Evolutionary conservation across 2,329 filamentous ascomycete species (phyloP).

Genomic region (Teratosphaeria zuluensis): DNA sequence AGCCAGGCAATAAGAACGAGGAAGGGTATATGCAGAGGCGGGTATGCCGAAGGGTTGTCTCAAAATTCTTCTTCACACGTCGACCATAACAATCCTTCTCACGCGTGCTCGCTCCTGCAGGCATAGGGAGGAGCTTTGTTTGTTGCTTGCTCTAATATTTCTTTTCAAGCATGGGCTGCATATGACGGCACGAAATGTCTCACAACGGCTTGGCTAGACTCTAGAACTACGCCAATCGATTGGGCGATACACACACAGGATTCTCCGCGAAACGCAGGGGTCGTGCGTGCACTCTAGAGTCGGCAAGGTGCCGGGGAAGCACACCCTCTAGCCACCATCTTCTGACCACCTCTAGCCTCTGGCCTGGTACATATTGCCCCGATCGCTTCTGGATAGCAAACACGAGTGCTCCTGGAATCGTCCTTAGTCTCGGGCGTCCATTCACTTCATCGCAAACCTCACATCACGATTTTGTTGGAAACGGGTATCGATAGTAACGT

Average conservation of each 20-base stretch:
- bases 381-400: neutral
- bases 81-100: neutral
- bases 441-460: neutral
- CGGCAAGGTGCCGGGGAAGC: conserved; percentile 5
- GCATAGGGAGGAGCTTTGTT: neutral
- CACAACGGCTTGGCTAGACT: conserved; percentile 1
- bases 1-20: neutral
- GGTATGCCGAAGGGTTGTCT: neutral
- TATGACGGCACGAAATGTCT: conserved; percentile 4
- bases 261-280: conserved; percentile 6
- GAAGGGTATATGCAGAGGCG: neutral
- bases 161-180: neutral
- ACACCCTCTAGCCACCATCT: conserved; percentile 1
- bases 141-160: neutral
- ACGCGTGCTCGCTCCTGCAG: neutral
- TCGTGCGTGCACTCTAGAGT: conserved; percentile 5
- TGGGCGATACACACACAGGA: conserved; percentile 15
- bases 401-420: neutral
- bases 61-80: neutral
- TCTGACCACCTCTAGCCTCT: neutral
- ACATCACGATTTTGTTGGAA: conserved; percentile 1
- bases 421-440: neutral
- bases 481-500: conserved; percentile 2
- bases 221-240: conserved; percentile 10
- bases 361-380: neutral